Percentiles rank a stretch among this genome's conserved stretches.
Evolutionary conservation across 2,329 filamentous ascomycete genomes (phyloP).

Genomic region (Fusarium lyarnte): DNA sequence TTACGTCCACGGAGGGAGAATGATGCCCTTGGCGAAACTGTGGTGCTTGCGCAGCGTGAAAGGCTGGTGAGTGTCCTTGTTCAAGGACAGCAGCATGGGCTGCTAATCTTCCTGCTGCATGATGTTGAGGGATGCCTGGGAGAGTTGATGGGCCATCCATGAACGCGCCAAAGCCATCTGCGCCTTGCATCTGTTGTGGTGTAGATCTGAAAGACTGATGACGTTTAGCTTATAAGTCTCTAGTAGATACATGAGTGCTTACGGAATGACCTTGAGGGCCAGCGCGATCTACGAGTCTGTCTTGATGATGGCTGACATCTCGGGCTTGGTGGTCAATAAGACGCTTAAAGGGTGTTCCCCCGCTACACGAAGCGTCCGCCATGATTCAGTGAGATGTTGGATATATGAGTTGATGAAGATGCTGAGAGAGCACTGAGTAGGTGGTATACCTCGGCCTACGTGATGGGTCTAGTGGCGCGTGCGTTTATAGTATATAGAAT

Average conservation of each 20-base stretch:
- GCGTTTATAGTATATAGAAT: neutral
- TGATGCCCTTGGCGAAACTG: constrained; percentile 40
- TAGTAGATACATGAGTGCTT: constrained; percentile 22
- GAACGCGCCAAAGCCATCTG: constrained; percentile 50
- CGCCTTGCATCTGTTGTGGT: constrained; percentile 42
- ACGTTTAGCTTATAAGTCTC: neutral
- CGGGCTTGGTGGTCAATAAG: constrained; percentile 55
- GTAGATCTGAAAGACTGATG: constrained; percentile 49
- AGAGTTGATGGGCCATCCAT: constrained; percentile 45
- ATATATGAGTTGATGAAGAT: neutral
- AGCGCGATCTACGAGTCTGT: constrained; percentile 49
- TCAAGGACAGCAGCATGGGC: constrained; percentile 49
- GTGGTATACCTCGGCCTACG: constrained; percentile 31
- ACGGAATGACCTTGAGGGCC: constrained; percentile 45
- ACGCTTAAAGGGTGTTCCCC: constrained; percentile 55
- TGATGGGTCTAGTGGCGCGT: constrained; percentile 7
- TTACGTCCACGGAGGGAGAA: constrained; percentile 37
- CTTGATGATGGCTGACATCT: constrained; percentile 54
- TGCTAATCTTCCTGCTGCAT: constrained; percentile 49
- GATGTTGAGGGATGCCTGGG: constrained; percentile 45
- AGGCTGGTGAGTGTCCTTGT: constrained; percentile 37
- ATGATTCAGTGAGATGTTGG: constrained; percentile 38
- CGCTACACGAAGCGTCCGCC: constrained; percentile 55
- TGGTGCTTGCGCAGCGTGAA: constrained; percentile 34
- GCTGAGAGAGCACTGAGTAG: neutral